Evolutionary conservation across 352 stramenopile species (phyloP), one percentile per base, ranked within the genome.

Genomic region (Globisporangium uncinulatum): DNA sequence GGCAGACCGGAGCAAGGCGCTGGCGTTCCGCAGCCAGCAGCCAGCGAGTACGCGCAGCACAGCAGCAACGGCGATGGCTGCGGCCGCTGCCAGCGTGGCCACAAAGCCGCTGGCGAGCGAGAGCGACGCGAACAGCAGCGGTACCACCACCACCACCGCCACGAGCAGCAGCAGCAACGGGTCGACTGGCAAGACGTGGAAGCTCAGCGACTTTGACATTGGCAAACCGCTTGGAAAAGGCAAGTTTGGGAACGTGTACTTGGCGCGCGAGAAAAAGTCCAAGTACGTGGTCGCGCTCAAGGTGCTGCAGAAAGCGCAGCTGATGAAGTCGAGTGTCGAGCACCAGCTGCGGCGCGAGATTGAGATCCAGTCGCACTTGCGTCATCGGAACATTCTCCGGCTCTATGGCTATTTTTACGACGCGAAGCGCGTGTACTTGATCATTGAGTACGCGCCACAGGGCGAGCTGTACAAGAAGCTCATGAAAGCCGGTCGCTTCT

Each of bases 241-340:
- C 55, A 99, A 99, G 69, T 99, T 99, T 69, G 97, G 97, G 48
- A 96, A 95, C 56, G 98, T 99, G 13, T 99, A 99, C 77, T 79
- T 99, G 39, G 97, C 97, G 13, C 83, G 97, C 37, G 96, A 99
- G 71, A 98, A 97, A 57, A 80, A 93, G 58, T 98, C 84, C 66
- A 98, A 99, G 69, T 99, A 98, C 71, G 98, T 99, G 59, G 96
- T 99, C 31, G 98, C 97, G 32, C 86, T 99, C 51, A 99, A 99
- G 67, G 97, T 98, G 54, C 74, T 99, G 54, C 92, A 98, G 63
- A 99, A 99, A 71, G 80, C 77, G 56, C 96, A 99, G 74, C 85
- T 99, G 7, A 79, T 98, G 42, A 98, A 98, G 76, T 94, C 84
- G 45, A 95, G 92, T 41, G 96, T 99, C 39, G 97, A 99, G 70